Evolutionary conservation across 257 asterid species (phyloP), one percentile per base, ranked within the genome.

Genomic region (Nicotiana tabacum): DNA sequence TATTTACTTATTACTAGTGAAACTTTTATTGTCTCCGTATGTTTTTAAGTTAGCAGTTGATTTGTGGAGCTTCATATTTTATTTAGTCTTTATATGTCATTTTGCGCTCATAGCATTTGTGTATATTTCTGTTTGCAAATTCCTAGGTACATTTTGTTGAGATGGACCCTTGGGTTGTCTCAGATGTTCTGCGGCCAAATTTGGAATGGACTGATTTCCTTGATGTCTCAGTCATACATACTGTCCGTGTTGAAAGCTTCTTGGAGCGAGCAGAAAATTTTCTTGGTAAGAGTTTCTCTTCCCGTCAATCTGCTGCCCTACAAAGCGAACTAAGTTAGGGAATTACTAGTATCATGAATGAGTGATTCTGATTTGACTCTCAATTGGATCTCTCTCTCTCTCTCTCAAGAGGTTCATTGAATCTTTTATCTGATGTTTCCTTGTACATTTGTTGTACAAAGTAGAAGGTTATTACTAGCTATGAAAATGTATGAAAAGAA

Each of bases 101-200:
- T 32, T 81, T 64, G 4, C 37, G 9, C 56, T 53, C 10, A 64
- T 48, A 77, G 83, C 37, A 81, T 80, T 33, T 78, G 67, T 64
- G 76, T 57, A 24, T 82, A 48, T 84, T 12, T 66, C 72, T 80
- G 10, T 64, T 80, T 82, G 67, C 83, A 58, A 80, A 68, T 78
- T 82, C 82, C 66, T 86, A 96, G 99, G 98, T 85, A 24, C 98
- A 96, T 89, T 96, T 96, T 82, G 99, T 96, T 83, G 99, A 96
- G 91, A 96, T 96, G 98, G 99, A 94, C 85, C 98, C 98, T 87
- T 96, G 98, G 99, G 98, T 96, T 84, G 87, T 96, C 84, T 93
- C 99, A 24, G 90, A 91, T 86, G 94, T 96, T 85, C 93, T 96
- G 43, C 85, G 84, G 58, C 98, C 98, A 83, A 96, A 96, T 87